Evolutionary conservation across 352 stramenopile genomes (phyloP).

Genomic region (Phytopythium boreale): DNA sequence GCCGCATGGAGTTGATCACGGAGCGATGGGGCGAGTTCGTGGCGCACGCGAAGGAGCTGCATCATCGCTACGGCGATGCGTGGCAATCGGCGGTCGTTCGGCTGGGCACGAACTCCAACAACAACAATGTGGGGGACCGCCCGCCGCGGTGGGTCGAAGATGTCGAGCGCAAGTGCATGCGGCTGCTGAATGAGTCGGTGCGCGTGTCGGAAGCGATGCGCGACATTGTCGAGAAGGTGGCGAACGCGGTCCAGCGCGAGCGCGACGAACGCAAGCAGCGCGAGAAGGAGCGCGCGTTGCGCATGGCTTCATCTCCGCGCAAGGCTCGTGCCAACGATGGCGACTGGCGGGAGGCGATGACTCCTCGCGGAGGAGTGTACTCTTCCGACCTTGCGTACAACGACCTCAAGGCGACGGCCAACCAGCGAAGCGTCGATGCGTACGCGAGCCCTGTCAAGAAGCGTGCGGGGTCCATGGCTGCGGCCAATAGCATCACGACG

Average conservation of each 20-base stretch:
- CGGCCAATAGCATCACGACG: conserved; percentile 6
- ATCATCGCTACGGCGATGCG: conserved; percentile 43
- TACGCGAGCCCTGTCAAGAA: conserved; percentile 37
- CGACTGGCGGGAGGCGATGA: neutral
- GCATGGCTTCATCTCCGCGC: conserved; percentile 17
- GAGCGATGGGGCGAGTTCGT: conserved; percentile 56
- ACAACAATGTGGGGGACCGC: conserved; percentile 12
- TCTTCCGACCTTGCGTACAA: neutral
- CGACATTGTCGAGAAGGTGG: conserved; percentile 49
- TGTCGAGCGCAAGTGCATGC: conserved; percentile 51
- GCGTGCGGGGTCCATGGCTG: conserved; percentile 11
- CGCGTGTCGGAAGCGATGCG: conserved; percentile 55
- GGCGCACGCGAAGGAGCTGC: conserved; percentile 49
- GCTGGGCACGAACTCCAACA: conserved; percentile 25
- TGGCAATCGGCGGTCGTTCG: conserved; percentile 28
- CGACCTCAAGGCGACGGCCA: conserved; percentile 7
- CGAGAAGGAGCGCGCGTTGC: conserved; percentile 26
- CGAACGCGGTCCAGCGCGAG: conserved; percentile 37
- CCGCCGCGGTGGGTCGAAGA: conserved; percentile 51
- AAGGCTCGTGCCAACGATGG: conserved; percentile 1
- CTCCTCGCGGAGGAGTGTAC: neutral
- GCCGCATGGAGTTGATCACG: conserved; percentile 47
- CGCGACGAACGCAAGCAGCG: conserved; percentile 33
- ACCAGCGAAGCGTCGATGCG: conserved; percentile 14
- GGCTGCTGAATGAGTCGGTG: conserved; percentile 47